Percentiles rank a stretch among this genome's conserved stretches.
phyloP scores from a whole-genome alignment of 257 asterid genomes.

The Ocimum tenuiflorum region DNA sequence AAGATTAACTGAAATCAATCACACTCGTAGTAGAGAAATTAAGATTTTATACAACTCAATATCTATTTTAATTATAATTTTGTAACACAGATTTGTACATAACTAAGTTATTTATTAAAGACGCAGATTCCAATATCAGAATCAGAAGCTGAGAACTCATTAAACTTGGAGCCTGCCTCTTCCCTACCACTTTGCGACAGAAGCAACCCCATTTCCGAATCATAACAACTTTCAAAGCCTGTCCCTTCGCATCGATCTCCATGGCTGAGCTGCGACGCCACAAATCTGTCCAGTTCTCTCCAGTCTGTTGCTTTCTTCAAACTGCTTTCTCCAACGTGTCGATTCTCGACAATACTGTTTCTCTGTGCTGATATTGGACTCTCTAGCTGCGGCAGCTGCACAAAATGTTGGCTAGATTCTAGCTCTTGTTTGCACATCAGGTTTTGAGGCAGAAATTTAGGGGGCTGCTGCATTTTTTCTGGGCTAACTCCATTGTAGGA shows the following conservation, averaged over 20 bases:
- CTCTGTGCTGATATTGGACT: conserved; percentile 27
- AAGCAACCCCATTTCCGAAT: conserved; percentile 5
- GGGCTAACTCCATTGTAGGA: not conserved
- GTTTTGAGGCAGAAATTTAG: not conserved
- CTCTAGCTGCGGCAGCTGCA: conserved; percentile 61
- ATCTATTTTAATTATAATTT: too few relatives aligned
- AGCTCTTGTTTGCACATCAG: conserved; percentile 41
- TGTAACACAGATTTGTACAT: too few relatives aligned
- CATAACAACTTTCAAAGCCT: not conserved
- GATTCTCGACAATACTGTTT: not conserved
- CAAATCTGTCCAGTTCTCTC: conserved; percentile 80
- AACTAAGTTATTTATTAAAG: not conserved
- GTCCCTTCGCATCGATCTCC: conserved; percentile 24
- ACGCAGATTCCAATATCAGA: conserved; percentile 8
- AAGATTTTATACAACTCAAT: too few relatives aligned
- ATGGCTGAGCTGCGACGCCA: conserved; percentile 84
- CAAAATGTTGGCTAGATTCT: conserved; percentile 27
- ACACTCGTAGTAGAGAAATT: too few relatives aligned
- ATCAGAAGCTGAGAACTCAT: not conserved
- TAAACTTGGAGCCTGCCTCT: not conserved
- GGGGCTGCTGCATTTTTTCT: not conserved
- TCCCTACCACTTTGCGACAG: not conserved
- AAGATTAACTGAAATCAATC: too few relatives aligned
- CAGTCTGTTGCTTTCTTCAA: conserved; percentile 49
- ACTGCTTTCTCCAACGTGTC: not conserved